These are phyloP conservation scores for Meira nashicola DNA, from an alignment of 1,284 basidiomycete species.

Conservation along the genomic window DNA sequence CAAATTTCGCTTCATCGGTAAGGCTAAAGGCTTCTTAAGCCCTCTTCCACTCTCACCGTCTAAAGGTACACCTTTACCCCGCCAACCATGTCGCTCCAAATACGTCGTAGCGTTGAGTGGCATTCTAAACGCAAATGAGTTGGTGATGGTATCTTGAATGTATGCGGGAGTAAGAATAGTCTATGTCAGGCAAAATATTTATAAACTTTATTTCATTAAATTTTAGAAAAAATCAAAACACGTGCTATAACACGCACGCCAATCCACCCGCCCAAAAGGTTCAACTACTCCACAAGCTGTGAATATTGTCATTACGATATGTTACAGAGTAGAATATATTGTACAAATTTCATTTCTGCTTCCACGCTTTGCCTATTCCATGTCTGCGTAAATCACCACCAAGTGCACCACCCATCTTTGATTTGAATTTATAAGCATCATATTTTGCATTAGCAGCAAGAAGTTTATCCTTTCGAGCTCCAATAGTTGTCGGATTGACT, in stretches of 20 bases:
- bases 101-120: conserved; percentile 43
- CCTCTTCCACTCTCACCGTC: conserved; percentile 43
- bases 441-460: conserved; percentile 41
- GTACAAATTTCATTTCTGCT: conserved; percentile 1
- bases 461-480: conserved; percentile 45
- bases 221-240: not conserved
- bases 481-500: conserved; percentile 41
- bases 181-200: not conserved
- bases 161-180: not conserved
- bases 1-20: conserved; percentile 44
- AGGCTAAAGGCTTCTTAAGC: conserved; percentile 49
- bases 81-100: conserved; percentile 46
- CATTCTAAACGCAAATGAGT: conserved; percentile 20
- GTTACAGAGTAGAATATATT: not conserved
- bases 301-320: not conserved
- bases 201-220: not conserved
- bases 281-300: not conserved
- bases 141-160: too few relatives aligned
- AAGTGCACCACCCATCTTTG: conserved; percentile 49
- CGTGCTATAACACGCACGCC: not conserved
- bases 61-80: conserved; percentile 43
- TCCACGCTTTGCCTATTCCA: conserved; percentile 11
- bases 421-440: conserved; percentile 30
- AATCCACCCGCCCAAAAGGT: not conserved
- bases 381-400: conserved; percentile 36